A percentile compares a stretch with the other conserved stretches of the same genome.
Conservation (phyloP, 768 basidiomycete genomes). For the Asterophora parasitica region DNA sequence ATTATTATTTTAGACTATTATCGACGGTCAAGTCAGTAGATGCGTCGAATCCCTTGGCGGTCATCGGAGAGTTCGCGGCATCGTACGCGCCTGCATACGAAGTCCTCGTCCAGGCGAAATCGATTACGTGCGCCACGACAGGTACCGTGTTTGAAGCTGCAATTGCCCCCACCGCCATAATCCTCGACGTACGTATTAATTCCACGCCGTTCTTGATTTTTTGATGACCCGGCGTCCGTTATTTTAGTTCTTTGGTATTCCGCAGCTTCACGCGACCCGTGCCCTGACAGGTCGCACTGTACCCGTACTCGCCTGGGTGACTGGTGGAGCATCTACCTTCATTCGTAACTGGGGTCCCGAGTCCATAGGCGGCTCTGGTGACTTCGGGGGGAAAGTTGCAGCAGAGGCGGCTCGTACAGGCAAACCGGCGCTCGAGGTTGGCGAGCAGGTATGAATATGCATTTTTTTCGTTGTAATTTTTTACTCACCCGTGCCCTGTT, state of each 20-base stretch:
- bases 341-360: constrained; percentile 17
- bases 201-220: not conserved
- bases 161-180: constrained; percentile 5
- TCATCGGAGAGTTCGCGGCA: not conserved
- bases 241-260: not conserved
- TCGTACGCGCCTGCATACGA: constrained; percentile 9
- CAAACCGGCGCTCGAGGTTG: constrained; percentile 9
- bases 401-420: constrained; percentile 11
- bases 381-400: constrained; percentile 12
- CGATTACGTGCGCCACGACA: constrained; percentile 12
- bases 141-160: constrained; percentile 8
- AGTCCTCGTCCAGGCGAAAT: constrained; percentile 2
- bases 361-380: constrained; percentile 16
- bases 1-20: not conserved
- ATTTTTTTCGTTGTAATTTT: not conserved
- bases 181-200: constrained; percentile 13
- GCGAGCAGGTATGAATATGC: constrained; percentile 10
- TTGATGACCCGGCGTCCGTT: not conserved
- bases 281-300: constrained; percentile 13
- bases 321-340: constrained; percentile 5
- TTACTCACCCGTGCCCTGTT: not conserved
- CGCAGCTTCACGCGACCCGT: constrained; percentile 10
- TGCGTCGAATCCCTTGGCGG: not conserved
- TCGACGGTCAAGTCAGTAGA: not conserved
- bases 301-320: constrained; percentile 14